Evolutionary conservation across 208 protist species (phyloP).

Genomic region (Strigomonas galati): DNA sequence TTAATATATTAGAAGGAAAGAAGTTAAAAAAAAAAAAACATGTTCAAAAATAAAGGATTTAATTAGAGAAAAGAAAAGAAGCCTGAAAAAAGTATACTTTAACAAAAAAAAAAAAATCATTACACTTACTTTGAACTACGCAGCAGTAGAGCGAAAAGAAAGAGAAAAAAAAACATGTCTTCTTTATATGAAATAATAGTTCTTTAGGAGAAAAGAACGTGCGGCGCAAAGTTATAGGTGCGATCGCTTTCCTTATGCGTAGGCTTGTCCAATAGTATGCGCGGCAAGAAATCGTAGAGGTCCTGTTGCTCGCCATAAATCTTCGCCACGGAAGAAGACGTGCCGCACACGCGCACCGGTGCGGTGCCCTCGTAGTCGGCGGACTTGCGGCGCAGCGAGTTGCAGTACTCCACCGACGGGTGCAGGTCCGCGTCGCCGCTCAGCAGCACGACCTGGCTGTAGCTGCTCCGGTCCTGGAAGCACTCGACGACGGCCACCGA

Average conservation of each 20-base stretch:
- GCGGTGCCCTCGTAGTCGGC: constrained; percentile 12
- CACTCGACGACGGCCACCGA: constrained; percentile 74
- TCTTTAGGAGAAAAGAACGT: constrained; percentile 14
- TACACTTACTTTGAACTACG: not conserved
- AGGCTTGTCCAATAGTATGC: constrained; percentile 63
- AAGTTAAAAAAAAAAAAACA: constrained; percentile 16
- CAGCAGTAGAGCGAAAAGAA: constrained; percentile 6
- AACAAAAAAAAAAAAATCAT: not conserved
- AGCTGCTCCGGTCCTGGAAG: constrained; percentile 59
- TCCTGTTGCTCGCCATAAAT: constrained; percentile 79
- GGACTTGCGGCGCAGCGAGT: constrained; percentile 44
- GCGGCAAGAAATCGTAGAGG: constrained; percentile 81
- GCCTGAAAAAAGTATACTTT: not conserved
- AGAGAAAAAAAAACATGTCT: constrained; percentile 4
- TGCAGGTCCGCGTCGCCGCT: constrained; percentile 79
- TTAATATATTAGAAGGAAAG: not conserved
- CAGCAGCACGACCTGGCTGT: constrained; percentile 81
- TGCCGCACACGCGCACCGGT: constrained; percentile 82
- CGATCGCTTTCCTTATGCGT: constrained; percentile 53
- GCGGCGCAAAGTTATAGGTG: constrained; percentile 54
- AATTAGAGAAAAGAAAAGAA: constrained; percentile 3
- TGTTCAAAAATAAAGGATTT: too few relatives aligned
- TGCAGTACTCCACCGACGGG: constrained; percentile 78
- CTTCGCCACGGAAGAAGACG: constrained; percentile 61
- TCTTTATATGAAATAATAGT: not conserved